Evolutionary conservation across 1,284 basidiomycete genomes (phyloP), one percentile per base, ranked within the genome.

Genomic region (Peniophora sp.): DNA sequence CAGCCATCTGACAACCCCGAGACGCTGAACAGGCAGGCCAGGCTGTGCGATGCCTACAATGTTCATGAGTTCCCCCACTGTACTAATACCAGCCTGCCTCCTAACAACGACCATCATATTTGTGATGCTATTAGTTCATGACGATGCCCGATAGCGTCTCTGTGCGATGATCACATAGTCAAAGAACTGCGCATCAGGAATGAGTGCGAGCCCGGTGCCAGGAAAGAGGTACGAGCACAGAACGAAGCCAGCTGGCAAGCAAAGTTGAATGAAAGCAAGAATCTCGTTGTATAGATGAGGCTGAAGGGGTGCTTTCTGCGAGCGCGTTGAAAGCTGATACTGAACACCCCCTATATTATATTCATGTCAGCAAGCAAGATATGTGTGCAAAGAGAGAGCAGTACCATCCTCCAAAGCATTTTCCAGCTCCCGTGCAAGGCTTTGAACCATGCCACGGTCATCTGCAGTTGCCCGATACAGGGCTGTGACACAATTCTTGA

Each of bases 381-480:
- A n/a, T n/a, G 15, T 15, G 18, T n/a, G 15, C 8, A 41, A 20
- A 45, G 12, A 6, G 12, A 12, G 6, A 24, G 32, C 37, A 41
- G 3, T 54, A 60, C 60, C 57, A 54, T 62, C 59, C 12, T 51
- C 50, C 3, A 42, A 32, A 10, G 32, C 49, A 18, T 59, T 49
- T 44, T 63, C 60, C 3, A 59, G 42, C 12, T 65, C 61, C 2
- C 52, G 27, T 1, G 58, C 52, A 2, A 62, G 52, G 8, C 51
- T 56, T 18, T 57, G 57, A 22, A 66, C 56, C 3, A 62, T 65
- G 3, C 63, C 62, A 9, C 57, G 55, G 42, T 64, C 60, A 46
- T 65, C 63, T 0, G 51, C 53, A 14, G 58, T 57, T 12, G 64
- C 60, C 8, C 52, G 46, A 39, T 55, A 58, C 64, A 61, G 64